These are phyloP conservation scores for Luzula sylvatica DNA, from an alignment of 176 grass and related monocot species.

Conservation along the genomic window DNA sequence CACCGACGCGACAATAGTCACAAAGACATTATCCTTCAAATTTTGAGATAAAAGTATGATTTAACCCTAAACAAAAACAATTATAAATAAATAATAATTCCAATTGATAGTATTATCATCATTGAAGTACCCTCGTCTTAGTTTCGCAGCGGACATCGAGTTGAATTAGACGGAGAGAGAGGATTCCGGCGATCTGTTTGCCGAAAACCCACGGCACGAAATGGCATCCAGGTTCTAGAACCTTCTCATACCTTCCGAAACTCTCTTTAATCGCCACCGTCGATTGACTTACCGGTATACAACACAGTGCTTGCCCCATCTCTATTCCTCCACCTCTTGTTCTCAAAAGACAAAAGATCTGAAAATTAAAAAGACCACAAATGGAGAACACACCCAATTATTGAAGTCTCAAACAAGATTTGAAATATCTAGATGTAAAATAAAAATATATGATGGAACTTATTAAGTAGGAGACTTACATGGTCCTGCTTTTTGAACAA, in stretches of 20 bases:
- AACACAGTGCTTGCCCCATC: conserved; percentile 52
- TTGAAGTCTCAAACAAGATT: no score
- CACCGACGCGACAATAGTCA: conserved; percentile 77
- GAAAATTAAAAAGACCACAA: no score
- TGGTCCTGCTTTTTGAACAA: no score
- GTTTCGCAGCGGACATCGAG: conserved; percentile 74
- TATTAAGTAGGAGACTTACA: no score
- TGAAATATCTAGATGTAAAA: no score
- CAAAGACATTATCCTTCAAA: conserved; percentile 79
- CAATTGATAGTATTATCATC: no score
- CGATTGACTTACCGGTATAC: conserved; percentile 54
- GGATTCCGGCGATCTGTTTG: conserved; percentile 41
- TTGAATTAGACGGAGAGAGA: conserved; percentile 49
- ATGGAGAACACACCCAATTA: no score
- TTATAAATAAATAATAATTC: no score
- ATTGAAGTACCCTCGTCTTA: conserved; percentile 52
- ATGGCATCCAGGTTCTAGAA: conserved; percentile 72
- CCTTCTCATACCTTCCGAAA: conserved; percentile 48
- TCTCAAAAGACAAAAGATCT: no score
- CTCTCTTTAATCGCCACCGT: conserved; percentile 63
- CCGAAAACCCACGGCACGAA: conserved; percentile 68
- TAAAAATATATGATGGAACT: no score
- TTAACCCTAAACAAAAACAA: no score
- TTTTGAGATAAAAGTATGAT: neutral
- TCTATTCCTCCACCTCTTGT: neutral